A percentile compares a stretch with the other conserved stretches of the same genome.
phyloP scores from a whole-genome alignment of 257 asterid species.

The Plectranthus barbatus region DNA sequence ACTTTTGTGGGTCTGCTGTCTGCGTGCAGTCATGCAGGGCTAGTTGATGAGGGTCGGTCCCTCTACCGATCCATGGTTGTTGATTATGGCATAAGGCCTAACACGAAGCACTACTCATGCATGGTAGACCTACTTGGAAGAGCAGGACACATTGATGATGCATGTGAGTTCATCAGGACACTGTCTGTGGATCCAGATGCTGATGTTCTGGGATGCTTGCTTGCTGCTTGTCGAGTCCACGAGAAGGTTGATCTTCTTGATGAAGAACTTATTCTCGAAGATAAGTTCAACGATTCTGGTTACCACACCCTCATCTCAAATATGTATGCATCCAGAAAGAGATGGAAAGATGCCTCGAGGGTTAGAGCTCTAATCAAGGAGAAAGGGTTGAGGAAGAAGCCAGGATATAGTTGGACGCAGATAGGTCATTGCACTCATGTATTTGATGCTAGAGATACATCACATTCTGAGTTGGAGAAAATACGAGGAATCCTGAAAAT shows the following conservation, averaged over 20 bases:
- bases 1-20: slow-evolving; percentile 30
- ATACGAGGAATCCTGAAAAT: not conserved
- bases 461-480: slow-evolving; percentile 15
- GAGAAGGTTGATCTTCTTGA: slow-evolving; percentile 14
- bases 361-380: slow-evolving; percentile 24
- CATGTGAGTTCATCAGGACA: slow-evolving; percentile 21
- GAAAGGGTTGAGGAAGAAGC: slow-evolving; percentile 26
- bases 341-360: slow-evolving; percentile 36
- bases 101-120: slow-evolving; percentile 33
- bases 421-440: slow-evolving; percentile 22
- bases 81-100: slow-evolving; percentile 20
- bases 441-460: slow-evolving; percentile 24
- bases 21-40: slow-evolving; percentile 36
- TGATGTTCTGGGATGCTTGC: slow-evolving; percentile 27
- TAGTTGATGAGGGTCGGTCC: slow-evolving; percentile 21
- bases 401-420: slow-evolving; percentile 30
- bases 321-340: slow-evolving; percentile 31
- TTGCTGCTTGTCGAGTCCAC: slow-evolving; percentile 32
- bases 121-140: slow-evolving; percentile 41
- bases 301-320: slow-evolving; percentile 28
- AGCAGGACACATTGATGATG: slow-evolving; percentile 30
- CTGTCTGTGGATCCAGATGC: slow-evolving; percentile 27
- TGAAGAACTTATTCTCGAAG: slow-evolving; percentile 11
- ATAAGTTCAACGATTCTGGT: slow-evolving; percentile 26
- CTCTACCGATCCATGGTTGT: slow-evolving; percentile 24